phyloP scores from a whole-genome alignment of 495 filamentous ascomycete genomes.

The Penicillium odoratum region DNA sequence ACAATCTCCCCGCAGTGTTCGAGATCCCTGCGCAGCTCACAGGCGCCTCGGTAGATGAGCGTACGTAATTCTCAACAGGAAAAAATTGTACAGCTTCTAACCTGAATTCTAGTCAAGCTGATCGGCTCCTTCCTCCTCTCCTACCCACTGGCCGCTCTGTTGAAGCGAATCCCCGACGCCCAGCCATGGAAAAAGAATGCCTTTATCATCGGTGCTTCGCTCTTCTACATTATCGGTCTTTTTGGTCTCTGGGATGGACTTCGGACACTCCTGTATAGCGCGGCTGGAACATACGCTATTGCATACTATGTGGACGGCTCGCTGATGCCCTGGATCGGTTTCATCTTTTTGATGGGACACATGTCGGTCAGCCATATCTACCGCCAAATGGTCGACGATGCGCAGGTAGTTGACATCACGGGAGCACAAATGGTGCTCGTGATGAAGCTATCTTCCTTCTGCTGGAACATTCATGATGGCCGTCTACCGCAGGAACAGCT shows the following conservation, averaged over 20 bases:
- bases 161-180: conserved; percentile 88
- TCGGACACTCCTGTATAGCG: conserved; percentile 74
- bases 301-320: conserved; percentile 82
- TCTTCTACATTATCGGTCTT: conserved; percentile 93
- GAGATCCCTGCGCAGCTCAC: conserved; percentile 60
- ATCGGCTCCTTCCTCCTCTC: conserved; percentile 88
- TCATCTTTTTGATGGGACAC: conserved; percentile 92
- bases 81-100: conserved; percentile 10
- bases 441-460: conserved; percentile 97
- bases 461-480: conserved; percentile 96
- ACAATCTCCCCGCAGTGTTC: conserved; percentile 60
- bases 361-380: conserved; percentile 88
- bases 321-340: conserved; percentile 96
- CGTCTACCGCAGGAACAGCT: conserved; percentile 73
- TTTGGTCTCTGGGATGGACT: conserved; percentile 92
- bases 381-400: conserved; percentile 67
- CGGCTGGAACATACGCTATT: conserved; percentile 78
- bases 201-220: conserved; percentile 75
- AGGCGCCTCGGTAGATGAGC: conserved; percentile 83
- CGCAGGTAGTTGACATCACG: conserved; percentile 78
- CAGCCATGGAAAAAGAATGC: conserved; percentile 85
- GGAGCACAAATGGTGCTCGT: conserved; percentile 97
- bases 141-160: conserved; percentile 83
- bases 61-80: conserved; percentile 50
- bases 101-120: conserved; percentile 72